These are phyloP conservation scores for Rhizopus delemar DNA, from an alignment of 371 early-diverging fungal genomes.

Conservation along the genomic window DNA sequence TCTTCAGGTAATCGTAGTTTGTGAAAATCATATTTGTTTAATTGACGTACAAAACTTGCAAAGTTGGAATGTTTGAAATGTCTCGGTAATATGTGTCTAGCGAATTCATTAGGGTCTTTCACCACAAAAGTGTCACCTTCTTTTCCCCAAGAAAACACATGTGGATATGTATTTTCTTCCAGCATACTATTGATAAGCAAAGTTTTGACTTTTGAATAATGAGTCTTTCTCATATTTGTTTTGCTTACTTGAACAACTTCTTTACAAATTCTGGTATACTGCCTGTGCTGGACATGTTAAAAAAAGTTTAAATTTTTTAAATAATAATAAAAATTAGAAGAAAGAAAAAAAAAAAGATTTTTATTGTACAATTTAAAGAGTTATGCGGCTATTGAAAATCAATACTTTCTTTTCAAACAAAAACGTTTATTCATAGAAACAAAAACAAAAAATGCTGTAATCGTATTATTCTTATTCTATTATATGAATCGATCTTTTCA, in stretches of 20 bases:
- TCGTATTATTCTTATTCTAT: not conserved
- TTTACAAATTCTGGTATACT: slow-evolving; percentile 54
- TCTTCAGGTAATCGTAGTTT: slow-evolving; percentile 71
- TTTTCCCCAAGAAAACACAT: slow-evolving; percentile 73
- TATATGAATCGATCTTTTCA: not conserved
- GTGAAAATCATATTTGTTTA: slow-evolving; percentile 94
- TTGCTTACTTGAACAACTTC: slow-evolving; percentile 43
- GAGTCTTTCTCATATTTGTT: not conserved
- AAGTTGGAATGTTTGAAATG: slow-evolving; percentile 94
- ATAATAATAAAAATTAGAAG: not conserved
- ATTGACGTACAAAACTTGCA: slow-evolving; percentile 90
- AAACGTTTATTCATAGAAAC: not conserved
- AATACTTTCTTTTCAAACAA: not conserved
- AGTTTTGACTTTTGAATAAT: too few species aligned
- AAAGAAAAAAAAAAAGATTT: not conserved
- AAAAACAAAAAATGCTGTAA: not conserved
- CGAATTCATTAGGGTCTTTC: slow-evolving; percentile 73
- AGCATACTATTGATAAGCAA: slow-evolving; percentile 50
- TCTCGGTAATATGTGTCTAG: slow-evolving; percentile 70
- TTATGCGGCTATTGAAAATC: not conserved
- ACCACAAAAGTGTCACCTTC: slow-evolving; percentile 87
- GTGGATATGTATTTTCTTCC: slow-evolving; percentile 67
- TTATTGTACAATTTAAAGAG: too few species aligned
- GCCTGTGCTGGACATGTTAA: slow-evolving; percentile 5
- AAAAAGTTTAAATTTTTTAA: not conserved